Evolutionary conservation across 208 protist species (phyloP), one percentile per base, ranked within the genome.

Genomic region (Angomonas ambiguus): DNA sequence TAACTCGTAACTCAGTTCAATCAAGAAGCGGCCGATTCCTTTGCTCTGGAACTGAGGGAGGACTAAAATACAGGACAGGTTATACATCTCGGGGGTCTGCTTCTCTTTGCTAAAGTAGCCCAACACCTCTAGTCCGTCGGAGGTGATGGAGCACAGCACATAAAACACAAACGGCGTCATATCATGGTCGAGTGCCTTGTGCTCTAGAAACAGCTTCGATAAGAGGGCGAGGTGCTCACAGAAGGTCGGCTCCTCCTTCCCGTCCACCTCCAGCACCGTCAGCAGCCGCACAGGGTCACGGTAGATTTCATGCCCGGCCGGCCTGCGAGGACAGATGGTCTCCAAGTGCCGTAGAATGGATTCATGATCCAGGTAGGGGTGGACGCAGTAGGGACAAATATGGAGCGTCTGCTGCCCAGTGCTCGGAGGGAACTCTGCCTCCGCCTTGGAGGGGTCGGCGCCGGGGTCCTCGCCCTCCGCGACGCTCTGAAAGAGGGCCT

Each of bases 151-250:
- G 58, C 92, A 98, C 53, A 99, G 77, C 4, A 99, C 88, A 68
- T 99, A 99, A 71, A 99, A 99, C 2, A 98, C 74, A 74, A 99
- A 99, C 0, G 97, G 98, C 22, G 99, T 98, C 38, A 99, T 98
- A 74, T 99, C 98, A 76, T 98, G 99, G 72, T 99, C 99, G 2
- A 99, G 84, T 0, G 98, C 99, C 83, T 99, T 99, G 86, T 99
- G 98, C 82, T 99, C 98, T 0, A 99, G 80, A 80, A 99, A 99
- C 0, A 99, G 82, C 68, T 99, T 99, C 0, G 97, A 97, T 1
- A 99, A 74, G 5, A 99, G 85, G 59, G 98, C 99, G 10, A 99
- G 77, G 76, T 99, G 98, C 80, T 99, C 93, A 67, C 97, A 99
- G 72, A 99, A 99, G 13, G 92, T 90, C 42, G 97, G 97, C 65